phyloP scores from a whole-genome alignment of 2,329 filamentous ascomycete genomes.

The Zasmidium angulare region DNA sequence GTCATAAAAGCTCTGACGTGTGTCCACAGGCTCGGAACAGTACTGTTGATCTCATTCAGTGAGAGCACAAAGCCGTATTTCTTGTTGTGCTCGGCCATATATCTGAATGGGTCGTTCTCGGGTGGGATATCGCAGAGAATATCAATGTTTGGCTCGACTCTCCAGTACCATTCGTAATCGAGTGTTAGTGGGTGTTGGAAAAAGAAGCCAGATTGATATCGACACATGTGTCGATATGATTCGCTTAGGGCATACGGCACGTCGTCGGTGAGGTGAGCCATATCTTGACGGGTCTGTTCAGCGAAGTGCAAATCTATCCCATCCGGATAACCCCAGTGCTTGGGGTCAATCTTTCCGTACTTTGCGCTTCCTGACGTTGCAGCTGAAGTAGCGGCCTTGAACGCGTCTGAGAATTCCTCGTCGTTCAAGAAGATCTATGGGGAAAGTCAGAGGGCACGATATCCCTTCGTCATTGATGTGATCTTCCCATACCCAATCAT shows the following conservation, averaged over 20 bases:
- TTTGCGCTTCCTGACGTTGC: slow-evolving; percentile 90
- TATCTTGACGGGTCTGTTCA: slow-evolving; percentile 84
- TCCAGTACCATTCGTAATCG: slow-evolving; percentile 99
- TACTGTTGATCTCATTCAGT: slow-evolving; percentile 94
- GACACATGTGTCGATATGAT: slow-evolving; percentile 99
- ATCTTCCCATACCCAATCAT: slow-evolving; percentile 99
- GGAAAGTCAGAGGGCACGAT: no score
- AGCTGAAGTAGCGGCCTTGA: slow-evolving; percentile 86
- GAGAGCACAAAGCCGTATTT: slow-evolving; percentile 98
- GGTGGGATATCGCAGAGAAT: slow-evolving; percentile 94
- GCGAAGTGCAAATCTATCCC: slow-evolving; percentile 97
- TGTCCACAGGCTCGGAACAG: slow-evolving; percentile 94
- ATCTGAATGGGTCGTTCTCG: slow-evolving; percentile 95
- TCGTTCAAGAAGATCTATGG: slow-evolving; percentile 98
- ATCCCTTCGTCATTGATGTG: no score
- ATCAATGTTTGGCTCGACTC: slow-evolving; percentile 94
- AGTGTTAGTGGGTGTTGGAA: slow-evolving; percentile 91
- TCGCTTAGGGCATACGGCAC: slow-evolving; percentile 98
- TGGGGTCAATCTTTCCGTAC: slow-evolving; percentile 83
- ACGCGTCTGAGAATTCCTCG: slow-evolving; percentile 85
- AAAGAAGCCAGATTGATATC: slow-evolving; percentile 98
- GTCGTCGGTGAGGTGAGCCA: slow-evolving; percentile 77
- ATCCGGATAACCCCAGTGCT: slow-evolving; percentile 96
- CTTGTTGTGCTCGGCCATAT: slow-evolving; percentile 93
- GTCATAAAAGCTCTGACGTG: slow-evolving; percentile 93